A percentile compares a stretch with the other conserved stretches of the same genome.
These are phyloP conservation scores for Arachis monticola DNA, from an alignment of 331 rosid genomes.

Conservation along the genomic window DNA sequence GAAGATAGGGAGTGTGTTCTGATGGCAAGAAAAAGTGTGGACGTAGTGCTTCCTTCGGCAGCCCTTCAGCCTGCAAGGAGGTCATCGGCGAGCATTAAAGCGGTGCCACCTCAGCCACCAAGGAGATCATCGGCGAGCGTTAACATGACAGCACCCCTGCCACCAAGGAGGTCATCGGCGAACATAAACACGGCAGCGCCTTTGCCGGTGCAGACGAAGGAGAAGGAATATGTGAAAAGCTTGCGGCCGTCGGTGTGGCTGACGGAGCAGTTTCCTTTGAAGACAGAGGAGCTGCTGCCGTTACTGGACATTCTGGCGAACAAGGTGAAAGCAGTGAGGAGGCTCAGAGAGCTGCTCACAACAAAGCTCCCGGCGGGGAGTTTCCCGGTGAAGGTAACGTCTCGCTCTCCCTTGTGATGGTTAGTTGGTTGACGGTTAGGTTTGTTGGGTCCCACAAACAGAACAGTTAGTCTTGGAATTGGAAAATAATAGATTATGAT, in stretches of 20 bases:
- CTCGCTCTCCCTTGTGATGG: not conserved
- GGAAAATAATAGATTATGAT: not conserved
- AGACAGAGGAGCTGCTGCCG: slow-evolving; percentile 89
- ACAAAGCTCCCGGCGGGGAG: slow-evolving; percentile 93
- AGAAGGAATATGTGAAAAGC: slow-evolving; percentile 80
- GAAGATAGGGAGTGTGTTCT: slow-evolving; percentile 87
- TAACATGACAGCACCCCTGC: slow-evolving; percentile 30
- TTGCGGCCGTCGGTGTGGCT: slow-evolving; percentile 91
- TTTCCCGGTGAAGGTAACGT: slow-evolving; percentile 90
- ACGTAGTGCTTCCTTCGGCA: slow-evolving; percentile 43
- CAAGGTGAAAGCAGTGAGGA: slow-evolving; percentile 88
- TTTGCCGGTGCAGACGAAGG: slow-evolving; percentile 60
- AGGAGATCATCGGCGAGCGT: no score
- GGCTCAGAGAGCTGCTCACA: slow-evolving; percentile 91
- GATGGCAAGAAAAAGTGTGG: slow-evolving; percentile 81
- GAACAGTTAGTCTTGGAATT: not conserved
- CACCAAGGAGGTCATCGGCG: slow-evolving; percentile 50
- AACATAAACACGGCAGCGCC: slow-evolving; percentile 26
- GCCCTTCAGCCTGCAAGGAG: no score
- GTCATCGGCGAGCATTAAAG: no score
- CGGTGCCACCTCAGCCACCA: no score
- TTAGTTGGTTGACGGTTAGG: slow-evolving; percentile 19
- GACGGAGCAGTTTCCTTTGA: slow-evolving; percentile 90
- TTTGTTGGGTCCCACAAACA: slow-evolving; percentile 5
- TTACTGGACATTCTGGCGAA: slow-evolving; percentile 83